Evolutionary conservation across 768 basidiomycete species (phyloP).

Genomic region (Dacryopinax spathularia): DNA sequence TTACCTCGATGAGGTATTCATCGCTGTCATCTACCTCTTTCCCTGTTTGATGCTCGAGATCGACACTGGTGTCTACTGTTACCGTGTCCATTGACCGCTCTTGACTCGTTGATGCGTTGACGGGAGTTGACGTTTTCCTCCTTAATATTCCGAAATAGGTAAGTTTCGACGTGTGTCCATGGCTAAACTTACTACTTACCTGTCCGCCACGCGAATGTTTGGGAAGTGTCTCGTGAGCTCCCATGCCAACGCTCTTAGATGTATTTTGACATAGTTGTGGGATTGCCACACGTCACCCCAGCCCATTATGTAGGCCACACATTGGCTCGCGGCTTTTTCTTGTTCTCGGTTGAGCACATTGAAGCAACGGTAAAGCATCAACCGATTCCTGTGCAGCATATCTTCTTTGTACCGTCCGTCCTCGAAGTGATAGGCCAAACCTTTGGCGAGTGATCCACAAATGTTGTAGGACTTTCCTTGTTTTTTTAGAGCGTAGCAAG

Average conservation of each 20-base stretch:
- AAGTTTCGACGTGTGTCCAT: no score
- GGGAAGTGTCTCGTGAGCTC: not conserved
- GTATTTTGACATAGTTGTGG: constrained; percentile 26
- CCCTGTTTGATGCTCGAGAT: no score
- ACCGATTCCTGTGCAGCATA: constrained; percentile 18
- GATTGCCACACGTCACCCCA: constrained; percentile 29
- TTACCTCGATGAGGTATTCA: no score
- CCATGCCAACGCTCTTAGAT: constrained; percentile 18
- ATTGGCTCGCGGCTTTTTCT: constrained; percentile 28
- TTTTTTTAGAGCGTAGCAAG: constrained; percentile 26
- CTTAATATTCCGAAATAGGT: no score
- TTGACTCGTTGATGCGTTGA: no score
- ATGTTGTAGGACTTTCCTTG: constrained; percentile 25
- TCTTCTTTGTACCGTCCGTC: constrained; percentile 10
- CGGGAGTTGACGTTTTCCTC: no score
- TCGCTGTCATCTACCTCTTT: no score
- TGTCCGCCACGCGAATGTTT: not conserved
- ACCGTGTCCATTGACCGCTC: no score
- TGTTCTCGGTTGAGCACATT: constrained; percentile 27
- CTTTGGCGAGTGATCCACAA: constrained; percentile 25
- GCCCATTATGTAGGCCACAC: constrained; percentile 32
- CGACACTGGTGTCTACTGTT: no score
- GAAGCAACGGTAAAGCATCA: constrained; percentile 23
- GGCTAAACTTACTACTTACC: not conserved
- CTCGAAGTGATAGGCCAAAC: constrained; percentile 20